Evolutionary conservation across 331 rosid species (phyloP).

Genomic region (Pyracantha coccinea): DNA sequence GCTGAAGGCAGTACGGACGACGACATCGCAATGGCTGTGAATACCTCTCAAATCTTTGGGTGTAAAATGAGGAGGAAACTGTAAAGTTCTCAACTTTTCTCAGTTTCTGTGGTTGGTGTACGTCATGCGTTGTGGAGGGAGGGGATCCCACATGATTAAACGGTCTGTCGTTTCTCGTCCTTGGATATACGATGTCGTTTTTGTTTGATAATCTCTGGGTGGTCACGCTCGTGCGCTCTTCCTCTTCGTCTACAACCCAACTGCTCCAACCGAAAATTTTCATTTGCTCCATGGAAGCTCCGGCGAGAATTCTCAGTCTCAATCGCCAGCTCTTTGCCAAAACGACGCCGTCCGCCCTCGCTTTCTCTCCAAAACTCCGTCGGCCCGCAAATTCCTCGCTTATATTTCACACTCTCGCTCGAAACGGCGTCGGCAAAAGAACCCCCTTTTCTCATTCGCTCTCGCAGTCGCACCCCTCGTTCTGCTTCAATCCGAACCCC

Average conservation of each 20-base stretch:
- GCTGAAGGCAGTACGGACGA: slow-evolving; percentile 23
- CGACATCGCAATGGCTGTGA: slow-evolving; percentile 29
- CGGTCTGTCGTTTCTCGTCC: background rate
- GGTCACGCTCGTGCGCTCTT: background rate
- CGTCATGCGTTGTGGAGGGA: slow-evolving; percentile 36
- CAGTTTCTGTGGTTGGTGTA: slow-evolving; percentile 40
- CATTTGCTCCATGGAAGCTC: slow-evolving; percentile 47
- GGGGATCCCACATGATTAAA: background rate
- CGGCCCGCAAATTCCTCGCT: background rate
- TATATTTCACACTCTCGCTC: background rate
- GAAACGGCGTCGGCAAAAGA: background rate
- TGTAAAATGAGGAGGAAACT: too few species aligned
- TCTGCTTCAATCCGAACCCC: slow-evolving; percentile 14
- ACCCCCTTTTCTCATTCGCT: slow-evolving; percentile 19
- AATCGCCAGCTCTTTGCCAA: slow-evolving; percentile 31
- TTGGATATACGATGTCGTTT: background rate
- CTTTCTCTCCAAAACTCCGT: background rate
- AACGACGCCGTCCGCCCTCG: slow-evolving; percentile 8
- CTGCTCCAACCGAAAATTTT: background rate
- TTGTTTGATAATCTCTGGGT: background rate
- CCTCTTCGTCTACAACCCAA: background rate
- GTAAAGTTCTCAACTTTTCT: background rate
- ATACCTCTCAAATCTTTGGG: background rate
- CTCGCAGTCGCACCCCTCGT: background rate
- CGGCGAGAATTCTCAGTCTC: slow-evolving; percentile 29